Base-by-base conservation (phyloP, 805 yeast species). In the Candida easanensis region DNA sequence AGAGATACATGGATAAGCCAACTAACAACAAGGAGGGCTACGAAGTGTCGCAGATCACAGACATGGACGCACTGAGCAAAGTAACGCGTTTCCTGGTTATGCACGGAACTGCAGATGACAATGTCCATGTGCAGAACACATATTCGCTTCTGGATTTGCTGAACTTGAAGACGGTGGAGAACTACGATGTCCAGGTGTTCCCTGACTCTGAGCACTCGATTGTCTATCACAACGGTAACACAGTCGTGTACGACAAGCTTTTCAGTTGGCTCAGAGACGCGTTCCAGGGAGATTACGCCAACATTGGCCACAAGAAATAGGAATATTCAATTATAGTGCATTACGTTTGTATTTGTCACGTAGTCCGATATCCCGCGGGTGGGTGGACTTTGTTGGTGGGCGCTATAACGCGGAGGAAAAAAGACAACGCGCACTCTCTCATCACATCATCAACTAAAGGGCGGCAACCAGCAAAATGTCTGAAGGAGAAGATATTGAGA, bases 71-170 rank as follows among this genome's bases (percentile, higher is more conserved):
- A 7, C 73, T 93, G 53, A 77, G 73, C 15, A 60, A 68, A 32
- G 74, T 70, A 4, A 71, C 74, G 36, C 72, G 98, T 54, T 89
- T 93, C 59, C 65, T 93, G 46, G 62, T 93, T 23, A 88, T 91
- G 95, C 99, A 93, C 59, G 99, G 99, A 1, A 83, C 97, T 0
- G 96, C 97, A 4, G 99, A 93, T 66, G 99, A 93, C 62, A 93
- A 93, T 58, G 99, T 93, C 36, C 99, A 93, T 64, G 77, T 91
- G 61, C 99, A 93, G 62, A 88, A 93, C 68, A 79, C 93, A 30
- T 71, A 88, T 49, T 79, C 82, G 53, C 67, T 93, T 31, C 58
- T 93, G 36, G 98, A 93, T 64, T 65, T 75, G 47, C 70, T 91
- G 45, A 86, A 89, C 55, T 52, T 82, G 44, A 73, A 73, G n/a